Base-by-base conservation (phyloP, 495 filamentous ascomycete species). In the Aspergillus hancockii region DNA sequence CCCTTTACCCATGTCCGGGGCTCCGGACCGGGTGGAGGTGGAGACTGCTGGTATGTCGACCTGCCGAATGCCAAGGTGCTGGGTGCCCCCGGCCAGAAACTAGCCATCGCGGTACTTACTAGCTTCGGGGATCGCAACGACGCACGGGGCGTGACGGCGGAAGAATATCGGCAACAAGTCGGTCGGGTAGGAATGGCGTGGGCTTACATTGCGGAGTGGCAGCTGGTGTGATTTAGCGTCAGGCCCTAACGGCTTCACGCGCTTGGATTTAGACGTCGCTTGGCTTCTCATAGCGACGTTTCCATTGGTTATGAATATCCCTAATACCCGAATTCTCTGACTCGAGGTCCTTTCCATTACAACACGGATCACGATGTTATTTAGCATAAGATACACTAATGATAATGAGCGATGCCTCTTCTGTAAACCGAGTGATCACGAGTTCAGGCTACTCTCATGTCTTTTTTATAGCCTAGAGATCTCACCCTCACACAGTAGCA, bases 41-140 rank as follows among this genome's bases (percentile, higher is more conserved):
- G 92, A 80, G 59, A 82, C 72, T 82, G 85, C 67, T 93, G 85
- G 84, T 95, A 90, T 81, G 69, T 83, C 3, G 92, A 96, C 72
- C 79, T 96, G 1, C 71, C 75, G 5, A 71, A 77, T 53, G 79
- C 84, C 18, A 70, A 76, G 38, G 81, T 86, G 57, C 69, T 97
- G 30, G 92, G 92, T 1, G 74, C 74, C 1, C 80, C 84, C 12
- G 92, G 92, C 0, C 84, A 91, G 75, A 84, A 78, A 52, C 71
- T 92, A 1, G 76, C 72, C 52, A 61, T 90, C 32, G 84, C 78
- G 52, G 84, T 83, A 5, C 77, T 95, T 50, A 86, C 82, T 10
- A 85, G 58, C 21, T 74, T 75, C 25, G 74, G 91, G 0, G 81
- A 88, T 62, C 83, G 83, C 0, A 72, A 75, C 59, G 85, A 89